Base-by-base conservation (phyloP, 768 basidiomycete genomes). In the Tremella yokohamensis region DNA sequence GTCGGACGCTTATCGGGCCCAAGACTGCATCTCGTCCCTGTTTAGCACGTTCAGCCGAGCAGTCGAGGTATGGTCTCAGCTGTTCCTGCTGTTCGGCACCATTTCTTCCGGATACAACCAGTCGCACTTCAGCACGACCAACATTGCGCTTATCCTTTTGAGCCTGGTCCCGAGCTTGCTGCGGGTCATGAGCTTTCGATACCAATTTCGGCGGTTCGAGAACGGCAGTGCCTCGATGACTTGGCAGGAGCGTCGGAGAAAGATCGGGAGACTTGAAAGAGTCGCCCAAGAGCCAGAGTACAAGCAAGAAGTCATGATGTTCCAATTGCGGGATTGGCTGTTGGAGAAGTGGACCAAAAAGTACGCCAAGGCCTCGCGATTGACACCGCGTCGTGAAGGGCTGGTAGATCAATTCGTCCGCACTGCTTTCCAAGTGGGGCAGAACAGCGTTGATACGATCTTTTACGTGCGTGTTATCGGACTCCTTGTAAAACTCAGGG, bases 321-420 rank as follows among this genome's bases (percentile, higher is more conserved):
- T 90, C 73, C 88, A 88, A 3, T 81, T 93, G 15, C 85, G 84
- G 11, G 85, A 88, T 38, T 93, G 90, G 90, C 85, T 92, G 54
- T 78, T 92, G 57, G 81, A 83, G 55, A 83, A 84, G 7, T 93
- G 90, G 90, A 81, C 85, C 2, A 80, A 34, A 34, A 11, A 34
- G 11, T 6, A 34, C 6, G 11, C 29, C 29, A 34, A 34, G 29
- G 29, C 29, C 6, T 4, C 11, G 29, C 29, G 11, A 34, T 6
- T 4, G 29, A 6, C 29, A 11, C 6, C 29, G 11, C 29, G 6
- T 11, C 6, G 29, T 11, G 11, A 34, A 11, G 11, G 29, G 4
- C 29, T 34, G 29, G 29, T 34, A 34, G 29, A 6, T 11, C 29
- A 34, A 11, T 4, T 4, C 29, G 11, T 34, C 6, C 4, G 29